Evolutionary conservation across 257 asterid genomes (phyloP).

Genomic region (Solanum arcanum): DNA sequence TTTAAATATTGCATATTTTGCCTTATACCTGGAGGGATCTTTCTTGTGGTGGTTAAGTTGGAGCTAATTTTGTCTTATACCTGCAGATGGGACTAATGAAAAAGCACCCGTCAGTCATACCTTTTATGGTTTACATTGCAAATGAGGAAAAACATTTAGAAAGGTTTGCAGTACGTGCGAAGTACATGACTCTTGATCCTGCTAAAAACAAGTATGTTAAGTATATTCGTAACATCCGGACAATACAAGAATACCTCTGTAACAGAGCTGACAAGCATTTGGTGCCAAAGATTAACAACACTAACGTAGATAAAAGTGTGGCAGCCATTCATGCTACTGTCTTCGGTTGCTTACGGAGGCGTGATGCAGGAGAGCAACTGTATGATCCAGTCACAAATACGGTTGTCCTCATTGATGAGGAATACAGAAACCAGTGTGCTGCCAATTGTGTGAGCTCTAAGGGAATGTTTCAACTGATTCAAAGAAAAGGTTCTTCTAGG

Average conservation of each 20-base stretch:
- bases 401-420: constrained; percentile 66
- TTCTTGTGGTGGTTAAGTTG: not conserved
- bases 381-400: constrained; percentile 75
- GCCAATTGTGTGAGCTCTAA: constrained; percentile 88
- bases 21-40: not conserved
- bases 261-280: constrained; percentile 89
- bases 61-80: constrained; percentile 3
- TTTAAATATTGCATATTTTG: not conserved
- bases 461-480: constrained; percentile 97
- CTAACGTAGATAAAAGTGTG: constrained; percentile 91
- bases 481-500: constrained; percentile 83
- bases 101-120: constrained; percentile 95
- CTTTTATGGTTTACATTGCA: constrained; percentile 90
- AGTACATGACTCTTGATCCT: constrained; percentile 97
- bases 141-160: constrained; percentile 95
- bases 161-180: constrained; percentile 97
- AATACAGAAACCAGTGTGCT: constrained; percentile 81
- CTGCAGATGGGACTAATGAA: constrained; percentile 99
- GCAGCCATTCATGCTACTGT: constrained; percentile 98
- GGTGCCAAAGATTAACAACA: constrained; percentile 95
- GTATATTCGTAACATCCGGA: constrained; percentile 80
- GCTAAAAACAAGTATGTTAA: constrained; percentile 93
- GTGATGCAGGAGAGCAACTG: constrained; percentile 65
- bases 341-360: constrained; percentile 89
- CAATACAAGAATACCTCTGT: constrained; percentile 97